These are phyloP conservation scores for Leccinum imitatum DNA, from an alignment of 768 basidiomycete species.

Conservation along the genomic window DNA sequence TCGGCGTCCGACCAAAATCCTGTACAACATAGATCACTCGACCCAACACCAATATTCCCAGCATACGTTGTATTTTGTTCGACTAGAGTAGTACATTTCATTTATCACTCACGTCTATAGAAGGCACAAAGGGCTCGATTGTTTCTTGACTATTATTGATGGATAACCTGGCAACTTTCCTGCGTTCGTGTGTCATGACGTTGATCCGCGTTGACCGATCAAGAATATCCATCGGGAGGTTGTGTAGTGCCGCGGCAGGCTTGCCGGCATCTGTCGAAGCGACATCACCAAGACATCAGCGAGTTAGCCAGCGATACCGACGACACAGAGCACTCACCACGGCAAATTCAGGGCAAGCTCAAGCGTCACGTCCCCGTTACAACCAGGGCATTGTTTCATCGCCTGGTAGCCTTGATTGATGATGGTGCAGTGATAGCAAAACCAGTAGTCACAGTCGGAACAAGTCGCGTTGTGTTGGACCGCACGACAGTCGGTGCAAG, in stretches of 20 bases:
- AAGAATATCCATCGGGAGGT: too few species aligned
- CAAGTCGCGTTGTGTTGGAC: not conserved
- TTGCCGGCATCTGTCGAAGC: not conserved
- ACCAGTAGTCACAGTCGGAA: slow-evolving; percentile 1
- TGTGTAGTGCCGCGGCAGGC: not conserved
- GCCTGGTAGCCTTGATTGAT: not conserved
- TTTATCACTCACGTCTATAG: not conserved
- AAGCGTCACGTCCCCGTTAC: not conserved
- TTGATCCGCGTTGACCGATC: not conserved
- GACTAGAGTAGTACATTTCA: not conserved
- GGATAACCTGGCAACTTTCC: not conserved
- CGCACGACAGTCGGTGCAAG: slow-evolving; percentile 6
- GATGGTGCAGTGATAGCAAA: slow-evolving; percentile 1
- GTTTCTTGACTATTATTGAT: not conserved
- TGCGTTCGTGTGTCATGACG: not conserved
- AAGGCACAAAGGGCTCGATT: not conserved
- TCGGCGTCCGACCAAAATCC: not conserved
- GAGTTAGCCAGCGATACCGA: not conserved
- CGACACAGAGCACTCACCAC: slow-evolving; percentile 1
- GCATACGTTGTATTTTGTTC: not conserved
- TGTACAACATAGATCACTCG: not conserved
- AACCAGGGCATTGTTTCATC: slow-evolving; percentile 2
- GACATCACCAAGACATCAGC: not conserved
- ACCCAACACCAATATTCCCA: not conserved
- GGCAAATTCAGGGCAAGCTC: not conserved